Conservation (phyloP, 148 eudicot genomes). For the Persicaria tinctoria region DNA sequence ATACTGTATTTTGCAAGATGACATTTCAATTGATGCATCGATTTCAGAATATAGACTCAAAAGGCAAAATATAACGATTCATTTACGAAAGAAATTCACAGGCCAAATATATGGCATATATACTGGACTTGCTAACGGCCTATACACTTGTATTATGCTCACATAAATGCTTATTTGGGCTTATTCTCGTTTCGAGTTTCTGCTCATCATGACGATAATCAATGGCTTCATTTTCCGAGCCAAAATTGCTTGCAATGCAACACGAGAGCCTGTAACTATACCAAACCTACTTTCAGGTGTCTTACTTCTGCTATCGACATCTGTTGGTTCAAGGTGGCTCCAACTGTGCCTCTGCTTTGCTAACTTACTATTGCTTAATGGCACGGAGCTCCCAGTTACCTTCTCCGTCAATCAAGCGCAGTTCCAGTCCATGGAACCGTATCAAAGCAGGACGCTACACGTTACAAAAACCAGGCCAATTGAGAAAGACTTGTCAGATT, state of each 20-base stretch:
- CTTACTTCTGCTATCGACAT: not conserved
- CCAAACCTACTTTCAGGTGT: not conserved
- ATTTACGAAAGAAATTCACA: not conserved
- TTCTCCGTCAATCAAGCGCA: constrained; percentile 86
- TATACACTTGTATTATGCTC: too few species aligned
- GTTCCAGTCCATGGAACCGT: constrained; percentile 74
- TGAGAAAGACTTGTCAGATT: not conserved
- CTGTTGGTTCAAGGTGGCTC: not conserved
- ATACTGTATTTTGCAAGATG: too few species aligned
- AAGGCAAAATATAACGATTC: too few species aligned
- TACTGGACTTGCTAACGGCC: too few species aligned
- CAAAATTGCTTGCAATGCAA: constrained; percentile 4
- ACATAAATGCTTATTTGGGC: not conserved
- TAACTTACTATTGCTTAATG: constrained; percentile 26
- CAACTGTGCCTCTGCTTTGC: not conserved
- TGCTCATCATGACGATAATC: not conserved
- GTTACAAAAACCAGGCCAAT: too few species aligned
- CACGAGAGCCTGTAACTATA: not conserved
- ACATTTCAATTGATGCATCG: too few species aligned
- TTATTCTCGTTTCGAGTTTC: not conserved
- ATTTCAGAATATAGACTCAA: too few species aligned
- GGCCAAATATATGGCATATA: not conserved
- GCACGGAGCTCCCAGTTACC: constrained; percentile 93
- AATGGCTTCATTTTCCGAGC: constrained; percentile 3
- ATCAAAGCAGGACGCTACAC: constrained; percentile 98